Evolutionary conservation across 176 grass and related monocot species (phyloP).

Genomic region (sorghum (Sorghum bicolor)): Sorghum_bicolor_NCBIv3 NC_012872.2:1252001-1252500

Average conservation of each 20-base stretch:
- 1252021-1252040: not conserved
- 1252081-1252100: slow-evolving; percentile 37
- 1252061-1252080: not conserved
- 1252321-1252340: slow-evolving; percentile 74
- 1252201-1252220: slow-evolving; percentile 87
- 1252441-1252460: not conserved
- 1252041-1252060: not conserved
- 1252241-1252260: not conserved
- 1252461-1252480: too few relatives aligned
- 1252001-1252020: slow-evolving; percentile 69
- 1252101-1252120: slow-evolving; percentile 79
- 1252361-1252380: slow-evolving; percentile 63
- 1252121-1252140: slow-evolving; percentile 52
- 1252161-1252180: slow-evolving; percentile 58
- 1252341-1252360: slow-evolving; percentile 67
- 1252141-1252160: slow-evolving; percentile 50
- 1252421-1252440: slow-evolving; percentile 38
- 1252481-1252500: too few relatives aligned
- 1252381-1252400: slow-evolving; percentile 68
- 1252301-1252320: not conserved
- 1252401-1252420: slow-evolving; percentile 29
- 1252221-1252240: not conserved
- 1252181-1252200: slow-evolving; percentile 63
- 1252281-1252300: slow-evolving; percentile 3
- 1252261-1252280: not conserved